Evolutionary conservation across 164 flowering plant genomes (phyloP).

Genomic region (Vitis cinerea): DNA sequence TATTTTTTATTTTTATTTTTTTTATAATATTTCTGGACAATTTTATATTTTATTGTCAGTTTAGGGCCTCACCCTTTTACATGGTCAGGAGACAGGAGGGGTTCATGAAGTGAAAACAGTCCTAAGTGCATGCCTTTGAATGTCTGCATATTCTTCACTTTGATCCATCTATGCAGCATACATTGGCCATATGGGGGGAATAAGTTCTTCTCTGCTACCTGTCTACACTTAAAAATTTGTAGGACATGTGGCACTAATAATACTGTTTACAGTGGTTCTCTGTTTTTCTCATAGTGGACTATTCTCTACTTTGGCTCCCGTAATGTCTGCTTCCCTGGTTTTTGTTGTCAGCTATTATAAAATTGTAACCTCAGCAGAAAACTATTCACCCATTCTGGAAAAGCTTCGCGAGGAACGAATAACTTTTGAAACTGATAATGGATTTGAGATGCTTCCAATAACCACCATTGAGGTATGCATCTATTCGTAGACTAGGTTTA

Average conservation of each 20-base stretch:
- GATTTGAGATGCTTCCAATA: slow-evolving; percentile 82
- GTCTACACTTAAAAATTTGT: not conserved
- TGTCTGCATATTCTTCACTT: not conserved
- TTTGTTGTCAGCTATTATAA: slow-evolving; percentile 58
- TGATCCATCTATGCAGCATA: not conserved
- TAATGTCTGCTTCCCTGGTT: slow-evolving; percentile 1
- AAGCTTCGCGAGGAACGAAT: slow-evolving; percentile 84
- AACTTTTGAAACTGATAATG: slow-evolving; percentile 80
- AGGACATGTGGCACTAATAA: not conserved
- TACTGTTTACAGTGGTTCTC: not conserved
- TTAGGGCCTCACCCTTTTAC: too few relatives aligned
- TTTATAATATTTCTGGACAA: too few relatives aligned
- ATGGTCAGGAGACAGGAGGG: too few relatives aligned
- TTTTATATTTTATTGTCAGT: too few relatives aligned
- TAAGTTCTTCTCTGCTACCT: not conserved
- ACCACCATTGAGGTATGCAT: slow-evolving; percentile 65
- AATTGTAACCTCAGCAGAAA: slow-evolving; percentile 67
- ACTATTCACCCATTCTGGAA: slow-evolving; percentile 53
- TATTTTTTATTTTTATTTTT: too few relatives aligned
- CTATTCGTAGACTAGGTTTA: not conserved
- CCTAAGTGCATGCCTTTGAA: too few relatives aligned
- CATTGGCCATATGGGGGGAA: not conserved
- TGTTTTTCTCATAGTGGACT: not conserved
- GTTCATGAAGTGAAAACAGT: too few relatives aligned
- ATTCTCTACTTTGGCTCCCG: not conserved